phyloP scores from a whole-genome alignment of 768 basidiomycete species.

The Cyclocybe cylindracea region DNA sequence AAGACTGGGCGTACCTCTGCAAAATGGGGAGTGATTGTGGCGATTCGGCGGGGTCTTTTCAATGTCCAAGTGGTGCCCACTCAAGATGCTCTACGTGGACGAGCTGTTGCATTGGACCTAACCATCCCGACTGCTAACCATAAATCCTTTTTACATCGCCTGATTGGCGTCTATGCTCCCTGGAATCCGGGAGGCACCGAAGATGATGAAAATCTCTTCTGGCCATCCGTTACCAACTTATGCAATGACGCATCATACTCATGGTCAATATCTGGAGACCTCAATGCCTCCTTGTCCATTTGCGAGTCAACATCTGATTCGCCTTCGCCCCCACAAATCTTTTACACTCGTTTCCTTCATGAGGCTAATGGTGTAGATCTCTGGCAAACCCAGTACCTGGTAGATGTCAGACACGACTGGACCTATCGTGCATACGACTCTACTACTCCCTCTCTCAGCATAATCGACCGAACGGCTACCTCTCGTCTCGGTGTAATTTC shows the following conservation, averaged over 20 bases:
- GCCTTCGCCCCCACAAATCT: neutral
- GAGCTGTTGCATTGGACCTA: conserved; percentile 20
- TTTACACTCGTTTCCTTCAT: conserved; percentile 1
- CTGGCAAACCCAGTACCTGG: neutral
- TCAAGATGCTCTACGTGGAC: conserved; percentile 14
- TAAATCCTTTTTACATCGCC: conserved; percentile 14
- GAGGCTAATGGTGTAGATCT: conserved; percentile 3
- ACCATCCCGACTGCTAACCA: conserved; percentile 13
- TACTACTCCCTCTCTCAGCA: no score
- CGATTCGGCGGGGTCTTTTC: conserved; percentile 8
- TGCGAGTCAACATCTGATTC: conserved; percentile 3
- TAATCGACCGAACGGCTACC: no score
- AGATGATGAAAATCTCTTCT: conserved; percentile 8
- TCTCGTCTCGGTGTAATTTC: no score
- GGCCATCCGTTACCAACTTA: conserved; percentile 10
- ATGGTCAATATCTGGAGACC: conserved; percentile 20
- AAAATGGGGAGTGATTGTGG: conserved; percentile 18
- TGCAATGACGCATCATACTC: neutral
- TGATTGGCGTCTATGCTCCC: conserved; percentile 27
- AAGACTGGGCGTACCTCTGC: neutral
- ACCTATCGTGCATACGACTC: neutral
- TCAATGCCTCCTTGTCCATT: conserved; percentile 11
- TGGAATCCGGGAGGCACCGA: conserved; percentile 21
- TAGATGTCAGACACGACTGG: conserved; percentile 1
- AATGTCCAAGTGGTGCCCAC: conserved; percentile 2